Evolutionary conservation across 106 monocot genomes (phyloP), one percentile per base, ranked within the genome.

Genomic region (Acanthochlamys bracteata): DNA sequence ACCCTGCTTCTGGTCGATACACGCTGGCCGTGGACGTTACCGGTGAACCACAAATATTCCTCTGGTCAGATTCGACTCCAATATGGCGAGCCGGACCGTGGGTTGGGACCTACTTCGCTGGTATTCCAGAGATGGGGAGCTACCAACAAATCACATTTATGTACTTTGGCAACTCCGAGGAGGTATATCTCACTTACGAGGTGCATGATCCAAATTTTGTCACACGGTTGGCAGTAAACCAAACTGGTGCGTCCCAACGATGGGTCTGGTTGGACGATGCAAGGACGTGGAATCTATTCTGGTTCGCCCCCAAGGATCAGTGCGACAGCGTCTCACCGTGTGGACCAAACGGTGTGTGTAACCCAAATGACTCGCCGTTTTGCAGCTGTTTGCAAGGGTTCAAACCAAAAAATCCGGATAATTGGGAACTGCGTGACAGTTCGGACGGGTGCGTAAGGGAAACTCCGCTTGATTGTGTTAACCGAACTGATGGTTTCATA

Each of bases 401-500:
- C 47, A n/a, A 47, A 20, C 59, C 69, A 11, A 59, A 55, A 55
- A 2, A 0, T 10, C 55, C 55, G 3, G 22, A 0, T 22, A 55
- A 55, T 55, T 20, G 55, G 55, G 55, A 15, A 2, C 20, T 13
- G 20, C 55, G 55, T 10, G 55, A 55, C 22, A 20, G 55, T 10
- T 55, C 55, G 20, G 55, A 55, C 20, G 55, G 55, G 0, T 55
- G 55, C 22, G 2, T 55, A 1, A 55, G 55, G 20, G 20, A 55
- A 3, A 55, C 20, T 10, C 16, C 0, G 55, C 20, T 55, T 10
- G 55, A 55, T 21, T 55, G 55, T 21, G 55, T 22, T 17, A 55
- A 55, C 55, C 55, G 20, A 20, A 58, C 53, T 11, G 76, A 76
- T 13, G 73, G 69, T 42, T 82, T 82, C 55, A 25, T 26, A 17